Evolutionary conservation across 2,329 filamentous ascomycete species (phyloP), one percentile per base, ranked within the genome.

Genomic region (Xylaria sp.): DNA sequence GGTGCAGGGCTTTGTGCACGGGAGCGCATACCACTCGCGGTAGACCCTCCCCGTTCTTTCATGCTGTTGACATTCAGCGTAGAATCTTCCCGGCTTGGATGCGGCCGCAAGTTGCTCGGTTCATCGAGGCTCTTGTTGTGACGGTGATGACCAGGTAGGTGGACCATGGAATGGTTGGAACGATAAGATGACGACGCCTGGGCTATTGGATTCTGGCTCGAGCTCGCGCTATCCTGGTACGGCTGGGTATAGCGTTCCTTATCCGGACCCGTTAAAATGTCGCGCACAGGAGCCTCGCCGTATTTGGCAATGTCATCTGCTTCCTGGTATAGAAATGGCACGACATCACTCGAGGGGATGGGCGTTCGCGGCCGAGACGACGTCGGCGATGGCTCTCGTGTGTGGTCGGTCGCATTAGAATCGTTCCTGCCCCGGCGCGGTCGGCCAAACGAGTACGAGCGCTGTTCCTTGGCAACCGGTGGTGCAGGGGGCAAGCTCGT

Each of bases 251-350:
- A 91, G 73, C 91, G 90, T 69, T 92, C 88, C 78, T 88, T 89
- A 80, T 94, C 91, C 54, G 89, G 88, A 12, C 90, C 90, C 50
- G 88, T 89, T 71, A 92, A 88, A 69, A 88, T 89, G 74, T 90
- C 87, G 77, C 91, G 88, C 63, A 94, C 90, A 37, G 92, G 92
- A 54, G 92, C 92, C 80, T 94, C 92, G 69, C 92, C 92, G 82
- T 91, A 93, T 73, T 90, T 88, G 55, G 88, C 89, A 76, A 94
- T 92, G 78, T 94, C 92, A 83, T 93, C 89, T 73, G 88, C 88
- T 78, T 96, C 93, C 81, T 98, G 96, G 79, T 96, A 98, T 71
- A 97, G 87, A 87, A 97, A 99, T n/a, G 96, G 96, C 48, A 97
- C 96, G 67, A 99, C 94, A 81, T 98, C 95, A 77, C 93, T 96